A percentile compares a stretch with the other conserved stretches of the same genome.
Conservation (phyloP, 495 filamentous ascomycete species). For the Rhypophila decipiens region DNA sequence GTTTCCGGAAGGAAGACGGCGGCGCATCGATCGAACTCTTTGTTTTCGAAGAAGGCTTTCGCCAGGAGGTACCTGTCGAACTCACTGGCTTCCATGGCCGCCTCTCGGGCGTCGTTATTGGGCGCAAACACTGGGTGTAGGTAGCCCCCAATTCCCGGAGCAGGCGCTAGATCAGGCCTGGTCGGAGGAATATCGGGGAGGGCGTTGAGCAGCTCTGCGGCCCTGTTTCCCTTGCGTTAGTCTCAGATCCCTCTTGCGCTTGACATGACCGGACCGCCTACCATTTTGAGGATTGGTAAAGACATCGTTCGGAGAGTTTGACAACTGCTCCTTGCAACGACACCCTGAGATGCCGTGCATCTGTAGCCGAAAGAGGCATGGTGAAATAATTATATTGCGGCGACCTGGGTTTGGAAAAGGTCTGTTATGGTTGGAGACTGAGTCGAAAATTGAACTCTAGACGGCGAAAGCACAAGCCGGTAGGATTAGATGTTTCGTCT, state of each 20-base stretch:
- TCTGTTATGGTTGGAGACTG: no score
- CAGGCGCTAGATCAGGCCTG: conserved; percentile 31
- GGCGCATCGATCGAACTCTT: conserved; percentile 91
- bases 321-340: conserved; percentile 76
- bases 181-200: conserved; percentile 46
- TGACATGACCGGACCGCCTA: conserved; percentile 29
- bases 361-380: conserved; percentile 38
- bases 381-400: background rate
- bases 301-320: conserved; percentile 88
- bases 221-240: conserved; percentile 47
- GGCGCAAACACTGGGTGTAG: conserved; percentile 40
- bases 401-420: background rate
- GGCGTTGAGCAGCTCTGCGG: conserved; percentile 86
- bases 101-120: conserved; percentile 59
- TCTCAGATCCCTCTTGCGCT: background rate
- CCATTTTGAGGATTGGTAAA: conserved; percentile 98
- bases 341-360: conserved; percentile 45
- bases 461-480: no score
- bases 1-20: conserved; percentile 78
- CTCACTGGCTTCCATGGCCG: conserved; percentile 72
- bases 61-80: conserved; percentile 79
- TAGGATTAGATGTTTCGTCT: no score
- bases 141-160: conserved; percentile 22
- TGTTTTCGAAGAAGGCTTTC: conserved; percentile 92
- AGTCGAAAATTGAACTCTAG: no score